Evolutionary conservation across 2,329 filamentous ascomycete genomes (phyloP).

Genomic region (Passalora sequoiae): DNA sequence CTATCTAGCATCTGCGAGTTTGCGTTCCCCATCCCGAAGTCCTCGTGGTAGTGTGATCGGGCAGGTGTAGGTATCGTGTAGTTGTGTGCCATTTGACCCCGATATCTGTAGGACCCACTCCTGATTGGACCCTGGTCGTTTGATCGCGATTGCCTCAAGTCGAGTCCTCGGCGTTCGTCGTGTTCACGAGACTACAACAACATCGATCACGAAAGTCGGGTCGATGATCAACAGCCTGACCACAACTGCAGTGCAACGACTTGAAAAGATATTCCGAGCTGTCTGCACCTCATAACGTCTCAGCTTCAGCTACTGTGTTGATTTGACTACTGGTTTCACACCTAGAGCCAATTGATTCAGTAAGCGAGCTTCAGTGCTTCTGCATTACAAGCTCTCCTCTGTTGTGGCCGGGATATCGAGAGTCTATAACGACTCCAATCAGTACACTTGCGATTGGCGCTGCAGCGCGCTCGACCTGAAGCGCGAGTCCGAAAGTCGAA

Average conservation of each 20-base stretch:
- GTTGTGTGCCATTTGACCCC: slow-evolving; percentile 6
- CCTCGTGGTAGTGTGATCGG: slow-evolving; percentile 14
- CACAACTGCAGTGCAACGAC: too few species aligned
- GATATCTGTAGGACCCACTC: too few species aligned
- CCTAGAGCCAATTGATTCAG: background rate
- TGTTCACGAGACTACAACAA: too few species aligned
- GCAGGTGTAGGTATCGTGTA: background rate
- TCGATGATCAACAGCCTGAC: too few species aligned
- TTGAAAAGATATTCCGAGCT: too few species aligned
- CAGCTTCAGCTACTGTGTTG: background rate
- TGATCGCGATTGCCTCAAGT: slow-evolving; percentile 3
- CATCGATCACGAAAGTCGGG: too few species aligned
- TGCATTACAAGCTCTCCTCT: background rate
- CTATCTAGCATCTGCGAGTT: slow-evolving; percentile 75
- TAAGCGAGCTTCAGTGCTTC: background rate
- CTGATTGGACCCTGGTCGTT: too few species aligned
- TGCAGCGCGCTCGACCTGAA: background rate
- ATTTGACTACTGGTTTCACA: background rate
- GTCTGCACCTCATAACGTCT: too few species aligned
- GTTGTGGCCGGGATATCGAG: background rate
- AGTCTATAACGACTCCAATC: background rate
- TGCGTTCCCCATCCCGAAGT: slow-evolving; percentile 48
- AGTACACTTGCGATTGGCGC: background rate
- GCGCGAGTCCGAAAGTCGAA: background rate
- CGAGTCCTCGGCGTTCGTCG: too few species aligned